Percentiles rank a stretch among this genome's conserved stretches.
Evolutionary conservation across 352 stramenopile species (phyloP).

Genomic region (Phytophthora nicotianae): DNA sequence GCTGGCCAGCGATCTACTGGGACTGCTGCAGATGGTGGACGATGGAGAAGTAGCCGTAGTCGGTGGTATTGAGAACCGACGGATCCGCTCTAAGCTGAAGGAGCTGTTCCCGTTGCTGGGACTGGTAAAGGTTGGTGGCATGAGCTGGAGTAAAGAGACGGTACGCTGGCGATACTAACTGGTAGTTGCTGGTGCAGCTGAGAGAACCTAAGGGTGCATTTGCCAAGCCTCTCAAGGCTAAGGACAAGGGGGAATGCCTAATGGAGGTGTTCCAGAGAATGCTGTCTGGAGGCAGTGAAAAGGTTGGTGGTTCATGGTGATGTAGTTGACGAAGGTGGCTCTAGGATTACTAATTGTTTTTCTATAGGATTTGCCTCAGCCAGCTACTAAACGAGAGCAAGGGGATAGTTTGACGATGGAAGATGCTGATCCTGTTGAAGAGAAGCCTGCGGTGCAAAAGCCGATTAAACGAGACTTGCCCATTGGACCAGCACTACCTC

Average conservation of each 20-base stretch:
- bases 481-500: slow-evolving; percentile 65
- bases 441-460: slow-evolving; percentile 12
- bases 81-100: slow-evolving; percentile 68
- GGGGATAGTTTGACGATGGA: neutral
- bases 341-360: neutral
- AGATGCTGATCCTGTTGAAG: slow-evolving; percentile 9
- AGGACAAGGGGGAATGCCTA: slow-evolving; percentile 32
- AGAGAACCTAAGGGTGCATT: slow-evolving; percentile 62
- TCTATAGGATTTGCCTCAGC: neutral
- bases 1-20: slow-evolving; percentile 65
- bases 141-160: neutral
- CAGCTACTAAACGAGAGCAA: neutral
- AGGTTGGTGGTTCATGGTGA: slow-evolving; percentile 1
- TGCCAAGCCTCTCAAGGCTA: slow-evolving; percentile 38
- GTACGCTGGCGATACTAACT: neutral
- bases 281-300: slow-evolving; percentile 28
- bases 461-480: slow-evolving; percentile 32
- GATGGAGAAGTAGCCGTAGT: slow-evolving; percentile 77
- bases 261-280: slow-evolving; percentile 61
- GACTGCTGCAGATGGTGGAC: slow-evolving; percentile 79
- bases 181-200: slow-evolving; percentile 31
- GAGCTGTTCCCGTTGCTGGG: slow-evolving; percentile 77
- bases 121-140: slow-evolving; percentile 51
- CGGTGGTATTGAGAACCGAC: slow-evolving; percentile 74
- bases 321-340: neutral